Evolutionary conservation across 2,329 filamentous ascomycete genomes (phyloP).

Genomic region (Ceratocystis eucalypticola): DNA sequence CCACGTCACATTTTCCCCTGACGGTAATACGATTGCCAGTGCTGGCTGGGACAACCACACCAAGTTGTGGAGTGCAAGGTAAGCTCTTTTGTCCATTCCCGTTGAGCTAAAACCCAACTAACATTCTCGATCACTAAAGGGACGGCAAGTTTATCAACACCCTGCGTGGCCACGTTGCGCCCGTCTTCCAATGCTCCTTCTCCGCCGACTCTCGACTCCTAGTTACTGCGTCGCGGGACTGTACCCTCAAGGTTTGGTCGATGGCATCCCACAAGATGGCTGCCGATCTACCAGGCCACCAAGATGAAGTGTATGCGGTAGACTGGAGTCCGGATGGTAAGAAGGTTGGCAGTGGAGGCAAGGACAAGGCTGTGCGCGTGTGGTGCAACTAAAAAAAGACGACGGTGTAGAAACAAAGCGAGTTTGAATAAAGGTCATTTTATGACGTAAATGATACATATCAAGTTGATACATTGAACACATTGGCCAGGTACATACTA

Average conservation of each 20-base stretch:
- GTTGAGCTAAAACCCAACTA: neutral
- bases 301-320: conserved; percentile 85
- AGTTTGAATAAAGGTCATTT: neutral
- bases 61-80: conserved; percentile 75
- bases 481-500: neutral
- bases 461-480: neutral
- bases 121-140: conserved; percentile 25
- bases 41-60: conserved; percentile 89
- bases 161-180: conserved; percentile 72
- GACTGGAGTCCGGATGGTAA: conserved; percentile 91
- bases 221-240: conserved; percentile 81
- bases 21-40: conserved; percentile 75
- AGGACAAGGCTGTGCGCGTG: conserved; percentile 65
- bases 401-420: neutral
- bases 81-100: conserved; percentile 24
- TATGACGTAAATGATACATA: neutral
- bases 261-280: conserved; percentile 71
- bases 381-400: conserved; percentile 45
- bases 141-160: conserved; percentile 72
- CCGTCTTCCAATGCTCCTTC: conserved; percentile 87
- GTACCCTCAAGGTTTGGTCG: conserved; percentile 90
- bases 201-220: conserved; percentile 82
- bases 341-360: conserved; percentile 79
- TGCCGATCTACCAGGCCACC: conserved; percentile 71
- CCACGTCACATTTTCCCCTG: conserved; percentile 85